Percentiles rank a stretch among this genome's conserved stretches.
phyloP scores from a whole-genome alignment of 192 early-diverging fungal species.

The Chytriomyces sp. region DNA sequence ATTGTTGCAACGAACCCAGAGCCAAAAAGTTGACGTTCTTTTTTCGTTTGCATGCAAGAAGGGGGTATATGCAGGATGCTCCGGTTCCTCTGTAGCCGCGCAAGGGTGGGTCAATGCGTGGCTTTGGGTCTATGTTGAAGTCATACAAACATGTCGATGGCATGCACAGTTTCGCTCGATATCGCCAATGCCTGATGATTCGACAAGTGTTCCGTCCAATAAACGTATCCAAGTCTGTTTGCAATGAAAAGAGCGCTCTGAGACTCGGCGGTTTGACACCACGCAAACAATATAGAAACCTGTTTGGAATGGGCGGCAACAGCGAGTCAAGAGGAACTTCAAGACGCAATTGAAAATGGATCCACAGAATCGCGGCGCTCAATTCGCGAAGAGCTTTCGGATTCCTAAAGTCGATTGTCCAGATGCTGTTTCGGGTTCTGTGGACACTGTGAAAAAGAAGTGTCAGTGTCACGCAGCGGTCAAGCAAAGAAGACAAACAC shows the following conservation, averaged over 20 bases:
- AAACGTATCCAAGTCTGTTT: conserved; percentile 71
- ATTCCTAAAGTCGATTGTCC: conserved; percentile 68
- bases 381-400: conserved; percentile 64
- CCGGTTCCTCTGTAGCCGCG: conserved; percentile 72
- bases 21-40: conserved; percentile 71
- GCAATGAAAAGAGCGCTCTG: background rate
- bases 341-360: conserved; percentile 66
- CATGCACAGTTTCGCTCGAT: conserved; percentile 15
- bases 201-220: conserved; percentile 71
- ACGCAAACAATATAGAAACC: too few relatives aligned
- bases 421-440: background rate
- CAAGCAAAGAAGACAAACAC: background rate
- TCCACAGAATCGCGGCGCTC: conserved; percentile 62
- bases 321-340: conserved; percentile 72
- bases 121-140: background rate
- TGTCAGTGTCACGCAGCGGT: too few relatives aligned
- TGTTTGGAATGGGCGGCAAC: conserved; percentile 63
- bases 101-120: background rate
- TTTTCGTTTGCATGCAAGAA: conserved; percentile 71
- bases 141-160: conserved; percentile 67
- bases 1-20: conserved; percentile 53
- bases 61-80: conserved; percentile 90
- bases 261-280: background rate
- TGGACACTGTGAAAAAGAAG: conserved; percentile 5
- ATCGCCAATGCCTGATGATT: conserved; percentile 9